Evolutionary conservation across 768 basidiomycete genomes (phyloP).

Genomic region (Dentipellis fragilis): DNA sequence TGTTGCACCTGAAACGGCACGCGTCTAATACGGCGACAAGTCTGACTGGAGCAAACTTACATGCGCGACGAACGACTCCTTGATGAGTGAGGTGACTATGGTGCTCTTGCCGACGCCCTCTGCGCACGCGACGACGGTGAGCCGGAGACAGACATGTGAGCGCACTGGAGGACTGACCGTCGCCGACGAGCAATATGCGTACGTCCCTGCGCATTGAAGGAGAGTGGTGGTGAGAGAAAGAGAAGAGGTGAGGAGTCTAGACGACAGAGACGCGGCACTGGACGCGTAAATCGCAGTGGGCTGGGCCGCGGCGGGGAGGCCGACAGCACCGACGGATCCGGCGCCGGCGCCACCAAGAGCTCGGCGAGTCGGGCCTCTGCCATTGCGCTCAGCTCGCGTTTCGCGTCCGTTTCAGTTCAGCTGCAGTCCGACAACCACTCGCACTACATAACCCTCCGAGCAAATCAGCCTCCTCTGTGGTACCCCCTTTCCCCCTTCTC

Average conservation of each 20-base stretch:
- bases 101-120: conserved; percentile 98
- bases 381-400: too few relatives aligned
- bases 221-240: not conserved
- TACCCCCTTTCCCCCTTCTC: not conserved
- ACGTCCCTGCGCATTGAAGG: conserved; percentile 80
- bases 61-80: conserved; percentile 86
- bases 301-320: too few relatives aligned
- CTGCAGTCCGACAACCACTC: not conserved
- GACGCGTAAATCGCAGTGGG: too few relatives aligned
- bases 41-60: conserved; percentile 31
- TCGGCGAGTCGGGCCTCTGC: too few relatives aligned
- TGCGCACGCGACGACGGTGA: conserved; percentile 23
- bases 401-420: too few relatives aligned
- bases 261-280: too few relatives aligned
- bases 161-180: conserved; percentile 45
- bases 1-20: conserved; percentile 66
- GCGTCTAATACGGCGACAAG: conserved; percentile 2
- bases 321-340: not conserved
- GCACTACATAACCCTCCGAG: not conserved
- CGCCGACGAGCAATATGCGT: conserved; percentile 87
- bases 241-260: not conserved
- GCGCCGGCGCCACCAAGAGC: not conserved
- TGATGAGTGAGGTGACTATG: conserved; percentile 93
- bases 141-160: not conserved
- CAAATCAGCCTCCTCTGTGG: not conserved